phyloP scores from a whole-genome alignment of 257 asterid genomes.

The Oldenlandia corymbosa region DNA sequence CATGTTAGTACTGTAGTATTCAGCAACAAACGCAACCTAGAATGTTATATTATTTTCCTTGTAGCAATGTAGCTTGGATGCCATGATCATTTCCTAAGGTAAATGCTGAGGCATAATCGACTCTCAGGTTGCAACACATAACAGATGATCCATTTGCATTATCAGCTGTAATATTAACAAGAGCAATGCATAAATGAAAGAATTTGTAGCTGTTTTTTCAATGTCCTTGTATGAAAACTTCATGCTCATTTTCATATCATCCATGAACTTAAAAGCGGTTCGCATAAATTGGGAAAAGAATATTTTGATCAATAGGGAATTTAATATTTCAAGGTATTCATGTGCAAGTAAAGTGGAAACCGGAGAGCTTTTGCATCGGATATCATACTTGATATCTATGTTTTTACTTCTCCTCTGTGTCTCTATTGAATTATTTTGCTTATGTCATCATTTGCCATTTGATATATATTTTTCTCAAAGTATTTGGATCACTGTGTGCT shows the following conservation, averaged over 20 bases:
- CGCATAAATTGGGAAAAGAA: neutral
- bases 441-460: neutral
- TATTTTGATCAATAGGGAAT: too few relatives aligned
- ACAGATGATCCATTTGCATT: neutral
- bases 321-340: neutral
- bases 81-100: neutral
- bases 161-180: neutral
- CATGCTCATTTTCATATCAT: too few relatives aligned
- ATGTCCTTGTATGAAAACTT: too few relatives aligned
- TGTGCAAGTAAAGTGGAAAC: neutral
- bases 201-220: too few relatives aligned
- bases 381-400: constrained; percentile 1
- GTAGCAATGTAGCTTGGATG: neutral
- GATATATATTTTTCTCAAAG: neutral
- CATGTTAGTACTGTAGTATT: too few relatives aligned
- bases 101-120: neutral
- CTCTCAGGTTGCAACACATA: neutral
- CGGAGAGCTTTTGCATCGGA: neutral
- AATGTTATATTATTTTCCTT: too few relatives aligned
- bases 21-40: too few relatives aligned
- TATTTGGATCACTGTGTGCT: constrained; percentile 14
- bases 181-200: neutral
- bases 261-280: neutral
- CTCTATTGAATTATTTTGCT: neutral
- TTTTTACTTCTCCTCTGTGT: neutral